Base-by-base conservation (phyloP, 371 early-diverging fungal genomes). In the Mucor ambiguus region DNA sequence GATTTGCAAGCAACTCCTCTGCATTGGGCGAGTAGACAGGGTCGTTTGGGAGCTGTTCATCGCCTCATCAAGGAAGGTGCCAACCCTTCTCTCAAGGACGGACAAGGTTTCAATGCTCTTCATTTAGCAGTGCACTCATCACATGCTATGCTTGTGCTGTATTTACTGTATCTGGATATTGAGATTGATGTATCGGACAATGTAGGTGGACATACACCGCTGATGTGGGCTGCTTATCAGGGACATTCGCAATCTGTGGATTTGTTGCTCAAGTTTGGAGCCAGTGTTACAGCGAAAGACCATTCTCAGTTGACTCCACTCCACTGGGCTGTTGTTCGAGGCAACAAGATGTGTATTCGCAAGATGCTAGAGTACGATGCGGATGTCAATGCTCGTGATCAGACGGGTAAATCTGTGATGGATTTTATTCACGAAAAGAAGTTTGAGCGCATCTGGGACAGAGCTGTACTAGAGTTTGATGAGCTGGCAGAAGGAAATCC, bases 181-280 rank as follows among this genome's bases (percentile, higher is more conserved):
- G 87, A 90, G 49, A 83, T 94, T 10, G 93, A 98, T 70, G 64
- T 76, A 0, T 72, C 78, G 3, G 98, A 98, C 66, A 72, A 82
- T 12, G 83, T 91, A 49, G 90, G 90, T 20, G 83, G 81, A 2
- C 89, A 93, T 37, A 97, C 98, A 16, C 88, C 95, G 28, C 76
- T 98, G 37, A 95, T 96, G 94, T 98, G 97, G 97, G 92, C 95
- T 1, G 92, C 92, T 1, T 97, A 96, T 75, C 94, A 93, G 73
- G 93, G 93, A 2, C 92, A 92, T 72, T 74, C 80, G 57, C 70
- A 89, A 64, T 79, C 87, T 28, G 82, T 93, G 9, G 85, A 88
- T 55, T 78, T 91, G 33, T 73, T 97, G 32, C 62, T 96, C 33
- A 77, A 83, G 43, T 76, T 87, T 38, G 91, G 91, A 14, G 95